Percentiles rank a stretch among this genome's conserved stretches.
Evolutionary conservation across 2,329 filamentous ascomycete genomes (phyloP).

Genomic region (Exophiala oligosperma): DNA sequence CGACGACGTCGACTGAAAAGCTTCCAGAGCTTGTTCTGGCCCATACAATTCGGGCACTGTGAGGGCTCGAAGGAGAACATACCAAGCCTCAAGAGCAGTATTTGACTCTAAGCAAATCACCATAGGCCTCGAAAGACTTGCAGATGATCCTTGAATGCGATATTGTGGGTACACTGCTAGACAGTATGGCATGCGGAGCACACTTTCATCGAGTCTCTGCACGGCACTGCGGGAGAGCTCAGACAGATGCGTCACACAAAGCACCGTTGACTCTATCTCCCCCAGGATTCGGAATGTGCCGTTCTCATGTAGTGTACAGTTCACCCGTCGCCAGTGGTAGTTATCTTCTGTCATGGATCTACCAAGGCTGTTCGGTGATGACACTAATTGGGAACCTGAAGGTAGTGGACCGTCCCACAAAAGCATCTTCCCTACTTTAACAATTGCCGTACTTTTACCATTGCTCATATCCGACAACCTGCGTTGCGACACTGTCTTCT

Average conservation of each 20-base stretch:
- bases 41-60: conserved; percentile 89
- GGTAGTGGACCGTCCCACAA: conserved; percentile 76
- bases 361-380: conserved; percentile 31
- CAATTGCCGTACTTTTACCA: conserved; percentile 75
- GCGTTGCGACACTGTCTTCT: conserved; percentile 43
- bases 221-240: conserved; percentile 87
- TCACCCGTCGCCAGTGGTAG: conserved; percentile 77
- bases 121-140: conserved; percentile 80
- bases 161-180: conserved; percentile 96
- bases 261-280: conserved; percentile 76
- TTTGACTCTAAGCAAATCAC: conserved; percentile 85
- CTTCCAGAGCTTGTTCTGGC: conserved; percentile 46
- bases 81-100: conserved; percentile 96
- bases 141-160: conserved; percentile 68
- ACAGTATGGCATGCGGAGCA: conserved; percentile 89
- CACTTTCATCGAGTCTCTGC: conserved; percentile 84
- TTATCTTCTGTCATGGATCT: conserved; percentile 46
- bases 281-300: conserved; percentile 89
- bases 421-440: conserved; percentile 90
- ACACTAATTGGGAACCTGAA: conserved; percentile 25
- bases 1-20: conserved; percentile 43
- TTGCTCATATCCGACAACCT: conserved; percentile 50
- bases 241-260: conserved; percentile 82
- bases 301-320: conserved; percentile 91
- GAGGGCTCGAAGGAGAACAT: conserved; percentile 86